phyloP scores from a whole-genome alignment of 176 grass and related monocot species.

The Aegilops speltoides region DNA sequence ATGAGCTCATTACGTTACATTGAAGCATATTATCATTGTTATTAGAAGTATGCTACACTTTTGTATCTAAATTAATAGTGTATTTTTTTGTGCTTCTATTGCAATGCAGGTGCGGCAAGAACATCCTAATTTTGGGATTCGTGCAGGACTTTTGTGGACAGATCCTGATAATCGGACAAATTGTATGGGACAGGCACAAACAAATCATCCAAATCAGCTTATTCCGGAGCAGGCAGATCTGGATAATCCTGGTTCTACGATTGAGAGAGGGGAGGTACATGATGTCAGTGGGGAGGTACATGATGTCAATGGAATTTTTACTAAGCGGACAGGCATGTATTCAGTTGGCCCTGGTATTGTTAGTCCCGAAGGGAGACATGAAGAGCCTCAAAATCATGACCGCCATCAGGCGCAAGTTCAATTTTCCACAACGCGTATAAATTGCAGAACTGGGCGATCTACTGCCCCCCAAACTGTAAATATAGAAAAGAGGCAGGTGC shows the following conservation, averaged over 20 bases:
- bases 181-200: constrained; percentile 8
- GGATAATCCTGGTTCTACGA: neutral
- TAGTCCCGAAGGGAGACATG: constrained; percentile 17
- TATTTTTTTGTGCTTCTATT: neutral
- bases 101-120: constrained; percentile 10
- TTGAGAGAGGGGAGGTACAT: neutral
- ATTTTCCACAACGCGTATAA: neutral
- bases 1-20: neutral
- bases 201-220: neutral
- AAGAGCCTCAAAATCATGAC: constrained; percentile 20
- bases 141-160: neutral
- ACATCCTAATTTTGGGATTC: constrained; percentile 15
- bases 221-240: constrained; percentile 8
- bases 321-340: constrained; percentile 1
- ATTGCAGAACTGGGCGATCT: neutral
- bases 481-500: neutral
- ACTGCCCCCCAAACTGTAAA: constrained; percentile 20
- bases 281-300: neutral
- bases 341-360: neutral
- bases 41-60: neutral
- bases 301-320: neutral
- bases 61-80: constrained; percentile 10
- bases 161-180: constrained; percentile 16
- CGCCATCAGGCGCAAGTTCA: constrained; percentile 25
- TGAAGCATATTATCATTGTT: neutral